phyloP scores from a whole-genome alignment of 768 basidiomycete genomes.

The Lentinula lateritia region DNA sequence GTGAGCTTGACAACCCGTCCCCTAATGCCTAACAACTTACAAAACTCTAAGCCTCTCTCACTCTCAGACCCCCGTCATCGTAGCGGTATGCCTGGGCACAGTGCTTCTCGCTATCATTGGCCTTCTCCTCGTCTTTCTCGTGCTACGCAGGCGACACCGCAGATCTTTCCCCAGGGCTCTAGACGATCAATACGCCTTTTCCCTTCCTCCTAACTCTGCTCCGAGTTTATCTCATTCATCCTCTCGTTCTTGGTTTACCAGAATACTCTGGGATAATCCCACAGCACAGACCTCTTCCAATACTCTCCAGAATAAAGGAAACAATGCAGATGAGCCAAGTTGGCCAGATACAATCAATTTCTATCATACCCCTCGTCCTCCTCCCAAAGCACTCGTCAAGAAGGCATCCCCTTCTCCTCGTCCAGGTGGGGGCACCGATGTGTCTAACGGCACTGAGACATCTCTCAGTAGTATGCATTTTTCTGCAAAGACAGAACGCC shows the following conservation, averaged over 20 bases:
- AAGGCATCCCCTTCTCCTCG: background rate
- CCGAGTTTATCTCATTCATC: background rate
- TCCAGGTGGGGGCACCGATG: background rate
- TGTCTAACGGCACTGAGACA: background rate
- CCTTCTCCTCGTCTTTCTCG: background rate
- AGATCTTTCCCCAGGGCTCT: background rate
- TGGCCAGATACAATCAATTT: slow-evolving; percentile 1
- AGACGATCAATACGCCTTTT: background rate
- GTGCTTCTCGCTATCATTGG: background rate
- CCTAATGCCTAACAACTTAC: background rate
- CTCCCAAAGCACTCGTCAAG: background rate
- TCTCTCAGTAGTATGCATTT: slow-evolving; percentile 5
- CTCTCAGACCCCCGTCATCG: background rate
- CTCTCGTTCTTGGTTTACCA: background rate
- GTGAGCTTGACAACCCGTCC: no score
- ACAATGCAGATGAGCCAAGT: background rate
- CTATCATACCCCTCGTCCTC: background rate
- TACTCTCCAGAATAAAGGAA: background rate
- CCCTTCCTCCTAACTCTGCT: background rate
- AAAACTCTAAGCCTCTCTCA: background rate
- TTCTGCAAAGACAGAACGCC: slow-evolving; percentile 6
- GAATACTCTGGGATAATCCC: background rate
- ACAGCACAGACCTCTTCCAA: background rate
- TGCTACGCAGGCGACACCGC: slow-evolving; percentile 1
- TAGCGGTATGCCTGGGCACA: background rate